Base-by-base conservation (phyloP, 1,284 basidiomycete genomes). In the Pterulicium gracile region DNA sequence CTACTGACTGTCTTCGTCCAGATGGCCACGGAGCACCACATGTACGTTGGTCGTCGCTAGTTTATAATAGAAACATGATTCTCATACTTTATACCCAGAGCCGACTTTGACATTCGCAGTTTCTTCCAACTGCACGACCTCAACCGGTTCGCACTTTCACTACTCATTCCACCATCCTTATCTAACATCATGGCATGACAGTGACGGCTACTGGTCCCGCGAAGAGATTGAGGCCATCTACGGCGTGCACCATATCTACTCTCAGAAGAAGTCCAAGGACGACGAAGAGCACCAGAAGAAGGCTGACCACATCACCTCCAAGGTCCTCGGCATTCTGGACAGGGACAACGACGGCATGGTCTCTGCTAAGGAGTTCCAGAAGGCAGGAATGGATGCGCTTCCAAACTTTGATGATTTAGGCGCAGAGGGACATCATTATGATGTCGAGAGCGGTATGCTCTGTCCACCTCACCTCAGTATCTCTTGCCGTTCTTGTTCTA, bases 211-310 rank as follows among this genome's bases (percentile, higher is more conserved):
- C 32, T 88, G 88, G 82, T 79, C 88, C 61, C 68, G 72, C 48
- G 79, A 81, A 51, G 89, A 94, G 63, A 85, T 94, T 51, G 82
- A 94, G 60, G 88, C 90, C 3, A 78, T 95, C 39, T 95, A 96
- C 56, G 95, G 95, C 48, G 87, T 99, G 18, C 92, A 98, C 63
- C 96, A 98, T 62, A 77, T 94, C 50, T 91, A 91, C 55, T 88
- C 90, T 17, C 81, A 88, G 64, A 86, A 90, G 64, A 81, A 87
- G 64, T 87, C 89, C 18, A 81, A 79, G 71, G 82, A 88, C 54
- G 85, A 90, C 34, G 69, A 78, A 44, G 79, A 85, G 47, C 89
- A 94, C 58, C 78, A 89, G 58, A 72, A 79, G 61, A 94, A 97
- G 66, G 89, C 93, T 0, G 77, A 90, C 50, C 63, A 77, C 48